Evolutionary conservation across 148 eudicot genomes (phyloP).

Genomic region (Cornus florida): DNA sequence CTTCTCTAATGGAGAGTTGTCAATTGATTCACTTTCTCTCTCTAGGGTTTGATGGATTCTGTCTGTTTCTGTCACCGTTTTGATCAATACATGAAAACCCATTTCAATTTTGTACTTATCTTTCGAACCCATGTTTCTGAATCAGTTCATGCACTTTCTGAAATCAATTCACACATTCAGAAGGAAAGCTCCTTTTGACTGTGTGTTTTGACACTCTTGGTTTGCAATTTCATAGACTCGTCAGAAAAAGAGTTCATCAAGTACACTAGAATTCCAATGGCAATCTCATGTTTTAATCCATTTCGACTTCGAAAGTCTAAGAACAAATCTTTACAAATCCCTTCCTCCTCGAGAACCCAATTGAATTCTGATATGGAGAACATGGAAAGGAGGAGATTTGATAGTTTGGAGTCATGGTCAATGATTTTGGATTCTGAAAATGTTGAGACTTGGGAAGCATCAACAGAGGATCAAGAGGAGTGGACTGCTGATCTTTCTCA

Average conservation of each 20-base stretch:
- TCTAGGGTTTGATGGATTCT: conserved; percentile 20
- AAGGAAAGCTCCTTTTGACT: conserved; percentile 39
- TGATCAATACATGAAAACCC: conserved; percentile 25
- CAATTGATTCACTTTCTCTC: conserved; percentile 9
- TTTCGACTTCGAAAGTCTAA: conserved; percentile 49
- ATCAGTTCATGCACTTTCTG: conserved; percentile 74
- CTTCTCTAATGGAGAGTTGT: conserved; percentile 11
- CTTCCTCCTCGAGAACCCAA: conserved; percentile 47
- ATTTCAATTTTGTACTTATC: background rate
- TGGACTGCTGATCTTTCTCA: conserved; percentile 99
- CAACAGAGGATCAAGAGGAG: conserved; percentile 75
- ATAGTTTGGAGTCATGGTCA: conserved; percentile 96
- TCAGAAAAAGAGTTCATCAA: background rate
- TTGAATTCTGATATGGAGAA: conserved; percentile 48
- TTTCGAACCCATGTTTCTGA: conserved; percentile 59
- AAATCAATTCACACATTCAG: conserved; percentile 74
- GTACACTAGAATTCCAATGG: conserved; percentile 37
- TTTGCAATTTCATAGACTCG: background rate
- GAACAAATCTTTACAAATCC: conserved; percentile 37
- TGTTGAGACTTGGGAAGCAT: conserved; percentile 77
- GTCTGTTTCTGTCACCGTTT: conserved; percentile 15
- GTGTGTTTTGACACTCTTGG: conserved; percentile 18
- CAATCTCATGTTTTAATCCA: conserved; percentile 57
- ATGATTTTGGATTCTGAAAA: conserved; percentile 95
- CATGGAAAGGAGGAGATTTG: conserved; percentile 86